Evolutionary conservation across 805 yeast genomes (phyloP).

Genomic region (Yarrowia porcina): DNA sequence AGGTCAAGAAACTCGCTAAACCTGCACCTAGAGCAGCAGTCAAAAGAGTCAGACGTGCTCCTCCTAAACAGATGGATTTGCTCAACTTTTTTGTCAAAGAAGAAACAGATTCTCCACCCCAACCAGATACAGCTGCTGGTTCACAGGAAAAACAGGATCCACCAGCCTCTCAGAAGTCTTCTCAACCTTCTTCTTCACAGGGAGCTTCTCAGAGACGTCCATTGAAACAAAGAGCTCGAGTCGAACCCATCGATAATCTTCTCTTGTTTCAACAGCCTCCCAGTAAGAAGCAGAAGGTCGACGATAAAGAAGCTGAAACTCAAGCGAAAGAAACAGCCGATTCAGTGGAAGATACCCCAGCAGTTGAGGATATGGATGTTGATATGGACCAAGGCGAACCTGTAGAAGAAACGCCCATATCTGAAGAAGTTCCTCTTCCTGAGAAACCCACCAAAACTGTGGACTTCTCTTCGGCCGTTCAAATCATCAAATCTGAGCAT

Average conservation of each 20-base stretch:
- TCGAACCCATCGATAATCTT: not conserved
- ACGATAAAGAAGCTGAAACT: not conserved
- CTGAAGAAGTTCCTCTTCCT: not conserved
- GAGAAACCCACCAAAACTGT: not conserved
- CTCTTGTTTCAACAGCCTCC: not conserved
- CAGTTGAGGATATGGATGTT: not conserved
- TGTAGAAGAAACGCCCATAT: not conserved
- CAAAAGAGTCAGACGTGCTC: not conserved
- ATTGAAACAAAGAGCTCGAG: not conserved
- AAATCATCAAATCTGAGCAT: not conserved
- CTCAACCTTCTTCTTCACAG: not conserved
- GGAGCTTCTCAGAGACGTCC: slow-evolving; percentile 4
- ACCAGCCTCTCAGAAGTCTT: too few species aligned
- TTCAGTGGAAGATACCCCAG: not conserved
- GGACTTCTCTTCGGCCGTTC: not conserved
- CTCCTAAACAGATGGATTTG: slow-evolving; percentile 10
- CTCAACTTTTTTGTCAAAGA: slow-evolving; percentile 16
- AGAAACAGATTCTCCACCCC: not conserved
- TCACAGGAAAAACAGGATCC: not conserved
- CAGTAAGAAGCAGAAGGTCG: not conserved
- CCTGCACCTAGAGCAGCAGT: not conserved
- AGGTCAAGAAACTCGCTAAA: not conserved
- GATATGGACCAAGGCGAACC: not conserved
- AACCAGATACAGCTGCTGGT: not conserved
- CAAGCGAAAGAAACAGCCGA: not conserved